Evolutionary conservation across 73 alveolate genomes (phyloP), one percentile per base, ranked within the genome.

Genomic region (Paramecium primaurelia): DNA sequence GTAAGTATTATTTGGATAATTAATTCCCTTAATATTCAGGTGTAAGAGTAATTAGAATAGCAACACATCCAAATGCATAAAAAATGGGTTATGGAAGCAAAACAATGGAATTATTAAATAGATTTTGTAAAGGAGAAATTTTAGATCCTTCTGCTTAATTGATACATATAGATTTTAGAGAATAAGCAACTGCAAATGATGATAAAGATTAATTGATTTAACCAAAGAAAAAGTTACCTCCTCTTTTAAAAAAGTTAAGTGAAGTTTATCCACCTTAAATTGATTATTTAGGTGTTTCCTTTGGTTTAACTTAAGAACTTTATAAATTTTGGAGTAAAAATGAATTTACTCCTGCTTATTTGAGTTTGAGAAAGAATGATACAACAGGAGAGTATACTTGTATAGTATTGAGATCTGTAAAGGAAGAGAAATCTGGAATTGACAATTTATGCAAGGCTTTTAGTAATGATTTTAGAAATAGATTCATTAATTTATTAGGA

Each of bases 381-480:
- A 88, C 95, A 30, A 97, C 99, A 14, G 99, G 99, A 18, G 99
- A 99, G 92, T 99, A 99, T 93, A 97, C 99, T 34, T 95, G 99
- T 91, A 96, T 99, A 47, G 97, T 99, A 94, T 99, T 85, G 95
- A 95, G 58, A 92, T 88, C 54, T 20, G 92, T 86, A 68, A 77
- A 71, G 40, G 88, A 30, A 4, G 96, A 92, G 9, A 34, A 38
- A 22, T 40, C 87, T 95, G 69, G 34, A 7, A 95, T 92, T 89
- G 94, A 58, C 93, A 95, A 69, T 88, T 80, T 93, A 30, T 75
- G 92, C 77, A 36, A 80, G 59, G 95, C 80, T 28, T 99, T 95
- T 92, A 95, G 97, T 16, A 86, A 86, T 3, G 99, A 99, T 93
- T 99, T 99, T 93, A 97, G 99, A 45, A 96, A 95, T 93, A 96